Evolutionary conservation across 257 asterid genomes (phyloP), one percentile per base, ranked within the genome.

Genomic region (Petunia axillaris): DNA sequence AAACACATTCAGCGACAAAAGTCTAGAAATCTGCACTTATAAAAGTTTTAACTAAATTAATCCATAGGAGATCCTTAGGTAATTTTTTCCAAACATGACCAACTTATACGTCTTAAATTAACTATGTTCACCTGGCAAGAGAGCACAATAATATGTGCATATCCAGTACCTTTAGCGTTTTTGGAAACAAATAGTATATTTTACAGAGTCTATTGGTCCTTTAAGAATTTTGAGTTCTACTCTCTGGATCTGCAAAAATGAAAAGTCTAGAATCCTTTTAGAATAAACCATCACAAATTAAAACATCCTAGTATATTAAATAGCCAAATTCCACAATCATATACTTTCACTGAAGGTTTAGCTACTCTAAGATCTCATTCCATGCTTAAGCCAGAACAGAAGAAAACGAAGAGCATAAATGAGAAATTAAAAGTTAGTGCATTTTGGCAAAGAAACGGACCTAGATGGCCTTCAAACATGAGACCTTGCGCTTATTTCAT

Each of bases 21-120:
- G 25, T 38, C 48, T 38, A 38, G 71, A 11, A 64, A 64, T 64
- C 46, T 64, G 71, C n/a, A 38, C 5, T 11, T 38, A 2, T 2
- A 4, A 38, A 46, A 64, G 13, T 4, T 38, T 38, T 5, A 64
- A 64, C 46, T 11, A 64, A 64, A 16, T 64, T 39, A 39, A 16
- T 10, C 73, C 13, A 25, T 11, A 64, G 35, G 50, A 38, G 50
- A 64, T 64, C 6, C 50, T 2, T 41, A 64, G 35, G 48, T 64
- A 64, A 64, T 13, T 39, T 64, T 64, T 64, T 64, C 73, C 73
- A 5, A 38, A 64, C 71, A 13, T 64, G 48, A 64, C 16, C 73
- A 64, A 38, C 73, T 39, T 64, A 11, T 38, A 64, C 7, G 5
- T 48, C 48, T 38, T 64, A 64, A 38, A 37, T 64, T 63, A 13